Conservation (phyloP, 768 basidiomycete genomes). For the Tricholomella constricta region DNA sequence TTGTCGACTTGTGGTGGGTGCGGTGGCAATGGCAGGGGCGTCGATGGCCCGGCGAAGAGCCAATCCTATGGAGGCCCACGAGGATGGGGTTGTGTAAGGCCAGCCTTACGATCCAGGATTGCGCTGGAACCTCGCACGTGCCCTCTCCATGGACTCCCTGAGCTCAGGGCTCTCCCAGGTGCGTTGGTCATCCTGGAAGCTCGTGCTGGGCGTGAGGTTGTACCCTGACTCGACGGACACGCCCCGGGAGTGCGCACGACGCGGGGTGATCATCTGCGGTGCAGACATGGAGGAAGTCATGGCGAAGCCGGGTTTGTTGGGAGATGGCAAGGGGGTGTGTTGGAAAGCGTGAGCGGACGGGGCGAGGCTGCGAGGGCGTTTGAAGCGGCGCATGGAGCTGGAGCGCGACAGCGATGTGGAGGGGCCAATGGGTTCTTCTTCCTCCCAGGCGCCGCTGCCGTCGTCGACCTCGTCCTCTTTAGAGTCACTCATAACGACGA, state of each 20-base stretch:
- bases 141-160: slow-evolving; percentile 70
- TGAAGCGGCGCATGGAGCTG: slow-evolving; percentile 26
- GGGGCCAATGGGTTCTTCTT: slow-evolving; percentile 34
- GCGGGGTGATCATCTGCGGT: slow-evolving; percentile 18
- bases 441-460: slow-evolving; percentile 74
- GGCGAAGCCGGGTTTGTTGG: slow-evolving; percentile 10
- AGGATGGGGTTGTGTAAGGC: no score
- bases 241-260: slow-evolving; percentile 23
- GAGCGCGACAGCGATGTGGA: slow-evolving; percentile 26
- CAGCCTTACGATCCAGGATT: not conserved
- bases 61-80: no score
- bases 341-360: slow-evolving; percentile 26
- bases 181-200: slow-evolving; percentile 46
- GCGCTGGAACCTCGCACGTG: slow-evolving; percentile 44
- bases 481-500: slow-evolving; percentile 76
- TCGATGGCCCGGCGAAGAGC: no score
- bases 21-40: not conserved
- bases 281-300: slow-evolving; percentile 11
- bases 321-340: slow-evolving; percentile 25
- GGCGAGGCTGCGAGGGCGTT: slow-evolving; percentile 24
- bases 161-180: slow-evolving; percentile 67
- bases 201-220: slow-evolving; percentile 17
- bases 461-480: slow-evolving; percentile 80
- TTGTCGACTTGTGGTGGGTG: not conserved
- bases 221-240: slow-evolving; percentile 37